Evolutionary conservation across 108 stramenopile genomes (phyloP), one percentile per base, ranked within the genome.

Genomic region (Schizochytrium sp.): DNA sequence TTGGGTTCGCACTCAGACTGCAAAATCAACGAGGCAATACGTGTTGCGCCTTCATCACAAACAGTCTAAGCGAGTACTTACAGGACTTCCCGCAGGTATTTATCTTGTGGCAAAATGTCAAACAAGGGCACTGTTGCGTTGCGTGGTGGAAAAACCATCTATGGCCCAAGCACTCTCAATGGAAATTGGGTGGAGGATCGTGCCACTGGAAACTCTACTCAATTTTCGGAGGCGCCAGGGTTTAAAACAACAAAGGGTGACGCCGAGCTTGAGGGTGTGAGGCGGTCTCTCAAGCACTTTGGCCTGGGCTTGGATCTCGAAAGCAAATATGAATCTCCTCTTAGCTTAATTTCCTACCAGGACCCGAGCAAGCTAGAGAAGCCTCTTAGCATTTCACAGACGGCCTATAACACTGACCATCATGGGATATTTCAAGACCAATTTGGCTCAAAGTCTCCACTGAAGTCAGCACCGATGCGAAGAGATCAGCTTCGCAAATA

Each of bases 141-240:
- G 47, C 45, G 76, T 2, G 76, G 76, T 40, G 76, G 76, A n/a
- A 83, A 83, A 3, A 28, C 1, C 8, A 83, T n/a, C 28, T 83
- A 83, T 28, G 53, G 50, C 50, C 50, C 47, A 8, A 49, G 28
- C 47, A 83, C 76, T 13, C 76, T 83, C 50, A 55, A n/a, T n/a
- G 76, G 76, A 56, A 83, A 83, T 1, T 83, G 76, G 76, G 76
- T 55, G 45, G 76, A 83, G 53, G 76, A 83, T 28, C 47, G 76
- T 38, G 28, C 38, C 3, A 38, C 47, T 49, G 50, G 76, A 49
- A 47, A 47, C 53, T 13, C 5, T 1, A 49, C 76, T 3, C 38
- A 83, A 5, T 83, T 47, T 28, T 17, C 55, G 38, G 50, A 55
- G 28, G 28, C 28, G 10, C 50, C 76, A n/a, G 76, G 76, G 38